These are phyloP conservation scores for Nemania sp. DNA, from an alignment of 2,329 filamentous ascomycete species.

Conservation along the genomic window DNA sequence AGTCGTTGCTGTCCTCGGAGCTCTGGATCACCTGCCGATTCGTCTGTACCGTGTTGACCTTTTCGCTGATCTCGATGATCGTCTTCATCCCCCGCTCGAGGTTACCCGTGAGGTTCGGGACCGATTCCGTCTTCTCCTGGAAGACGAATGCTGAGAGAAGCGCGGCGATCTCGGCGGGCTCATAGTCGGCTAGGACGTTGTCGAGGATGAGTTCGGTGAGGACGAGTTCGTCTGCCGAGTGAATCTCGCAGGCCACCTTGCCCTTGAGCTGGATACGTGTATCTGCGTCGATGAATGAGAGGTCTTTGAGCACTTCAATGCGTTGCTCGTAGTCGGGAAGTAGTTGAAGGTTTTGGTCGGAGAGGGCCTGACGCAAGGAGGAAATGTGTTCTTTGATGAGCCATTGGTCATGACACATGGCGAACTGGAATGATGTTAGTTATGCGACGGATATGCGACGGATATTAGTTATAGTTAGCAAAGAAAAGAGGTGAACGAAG, in stretches of 20 bases:
- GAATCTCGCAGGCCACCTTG: slow-evolving; percentile 97
- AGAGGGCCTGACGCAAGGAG: slow-evolving; percentile 84
- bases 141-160: slow-evolving; percentile 95
- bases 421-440: slow-evolving; percentile 63
- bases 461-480: no score
- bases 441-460: neutral
- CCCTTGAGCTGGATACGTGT: slow-evolving; percentile 93
- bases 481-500: neutral
- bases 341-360: slow-evolving; percentile 93
- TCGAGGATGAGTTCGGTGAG: slow-evolving; percentile 95
- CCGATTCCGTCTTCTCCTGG: slow-evolving; percentile 88
- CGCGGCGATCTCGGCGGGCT: slow-evolving; percentile 94
- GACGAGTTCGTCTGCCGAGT: slow-evolving; percentile 94
- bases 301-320: slow-evolving; percentile 86
- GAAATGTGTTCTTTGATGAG: slow-evolving; percentile 92
- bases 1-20: slow-evolving; percentile 89
- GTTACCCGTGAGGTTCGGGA: slow-evolving; percentile 78
- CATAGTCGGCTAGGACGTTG: slow-evolving; percentile 93
- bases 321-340: slow-evolving; percentile 97
- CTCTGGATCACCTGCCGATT: slow-evolving; percentile 90
- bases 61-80: slow-evolving; percentile 89
- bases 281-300: slow-evolving; percentile 87
- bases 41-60: slow-evolving; percentile 88
- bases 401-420: slow-evolving; percentile 97
- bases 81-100: slow-evolving; percentile 82